These are phyloP conservation scores for Boletus speciosus DNA, from an alignment of 768 basidiomycete genomes.

Conservation along the genomic window DNA sequence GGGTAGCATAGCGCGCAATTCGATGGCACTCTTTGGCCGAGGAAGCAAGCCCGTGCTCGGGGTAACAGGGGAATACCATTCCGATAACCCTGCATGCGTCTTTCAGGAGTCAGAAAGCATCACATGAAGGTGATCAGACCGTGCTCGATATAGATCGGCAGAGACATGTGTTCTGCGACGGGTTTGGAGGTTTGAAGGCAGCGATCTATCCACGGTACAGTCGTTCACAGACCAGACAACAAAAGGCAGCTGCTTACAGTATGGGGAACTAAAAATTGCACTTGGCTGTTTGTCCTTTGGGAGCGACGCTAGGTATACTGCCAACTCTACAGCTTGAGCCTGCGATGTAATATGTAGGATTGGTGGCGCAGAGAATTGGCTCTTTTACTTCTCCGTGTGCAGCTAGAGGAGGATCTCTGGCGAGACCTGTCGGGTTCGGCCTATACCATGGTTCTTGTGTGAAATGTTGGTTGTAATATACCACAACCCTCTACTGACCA, in stretches of 20 bases:
- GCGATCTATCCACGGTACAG: conserved; percentile 51
- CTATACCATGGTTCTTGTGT: conserved; percentile 32
- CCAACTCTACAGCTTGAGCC: conserved; percentile 73
- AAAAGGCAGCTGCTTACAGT: conserved; percentile 48
- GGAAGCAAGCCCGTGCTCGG: conserved; percentile 73
- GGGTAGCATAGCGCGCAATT: conserved; percentile 50
- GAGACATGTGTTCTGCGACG: conserved; percentile 50
- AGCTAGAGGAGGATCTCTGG: conserved; percentile 72
- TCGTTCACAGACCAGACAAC: not conserved
- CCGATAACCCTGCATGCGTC: conserved; percentile 50
- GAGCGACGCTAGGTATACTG: conserved; percentile 57
- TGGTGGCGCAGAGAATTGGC: not conserved
- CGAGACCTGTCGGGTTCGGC: conserved; percentile 61
- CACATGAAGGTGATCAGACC: conserved; percentile 39
- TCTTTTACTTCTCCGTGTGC: conserved; percentile 59
- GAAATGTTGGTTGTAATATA: not conserved
- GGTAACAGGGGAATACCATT: conserved; percentile 75
- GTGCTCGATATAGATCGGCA: conserved; percentile 79
- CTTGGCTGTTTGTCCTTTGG: conserved; percentile 68
- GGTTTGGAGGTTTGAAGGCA: conserved; percentile 80
- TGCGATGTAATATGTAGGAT: conserved; percentile 21
- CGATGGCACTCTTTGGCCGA: conserved; percentile 56
- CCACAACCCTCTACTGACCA: conserved; percentile 46
- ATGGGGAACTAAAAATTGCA: conserved; percentile 81
- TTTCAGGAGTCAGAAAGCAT: not conserved